Evolutionary conservation across 108 stramenopile species (phyloP), one percentile per base, ranked within the genome.

Genomic region (Seminavis robusta): DNA sequence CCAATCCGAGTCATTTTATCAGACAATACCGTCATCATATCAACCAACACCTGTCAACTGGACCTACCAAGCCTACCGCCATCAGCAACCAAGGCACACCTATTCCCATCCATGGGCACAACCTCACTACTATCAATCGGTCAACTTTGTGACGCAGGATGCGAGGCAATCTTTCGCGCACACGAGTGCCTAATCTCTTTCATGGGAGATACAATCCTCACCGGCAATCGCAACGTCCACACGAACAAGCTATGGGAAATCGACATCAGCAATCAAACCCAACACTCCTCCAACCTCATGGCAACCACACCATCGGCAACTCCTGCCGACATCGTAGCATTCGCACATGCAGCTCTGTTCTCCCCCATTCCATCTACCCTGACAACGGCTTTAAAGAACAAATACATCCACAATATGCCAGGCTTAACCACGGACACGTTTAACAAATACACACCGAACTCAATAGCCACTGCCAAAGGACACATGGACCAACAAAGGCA

Each of bases 101-200:
- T 66, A 17, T 8, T 66, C 27, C 54, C 54, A 17, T 9, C 9
- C 6, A 21, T 66, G 3, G 3, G 9, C 8, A n/a, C n/a, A n/a
- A 11, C 20, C 19, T 21, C 65, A 25, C 47, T 69, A 4, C 36
- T 69, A 6, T 69, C 67, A 5, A 17, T 69, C 38, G 61, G 37
- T 11, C 7, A 16, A 36, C 42, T 69, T n/a, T 71, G 71, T 36
- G 50, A 65, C 40, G 50, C 33, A 27, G 71, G 55, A 15, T 72
- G 48, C 4, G 10, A 10, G 4, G 61, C 48, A 4, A 25, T 5
- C 5, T 52, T 74, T 32, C 33, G 26, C 27, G 13, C 13, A 3
- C 9, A 16, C 19, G 4, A 17, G 6, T 28, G 63, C 40, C 6
- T 13, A 10, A 53, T 71, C 23, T 8, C 8, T 15, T 28, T 36